Evolutionary conservation across 2,329 filamentous ascomycete genomes (phyloP).

Genomic region (Talaromyces albobiverticillius): DNA sequence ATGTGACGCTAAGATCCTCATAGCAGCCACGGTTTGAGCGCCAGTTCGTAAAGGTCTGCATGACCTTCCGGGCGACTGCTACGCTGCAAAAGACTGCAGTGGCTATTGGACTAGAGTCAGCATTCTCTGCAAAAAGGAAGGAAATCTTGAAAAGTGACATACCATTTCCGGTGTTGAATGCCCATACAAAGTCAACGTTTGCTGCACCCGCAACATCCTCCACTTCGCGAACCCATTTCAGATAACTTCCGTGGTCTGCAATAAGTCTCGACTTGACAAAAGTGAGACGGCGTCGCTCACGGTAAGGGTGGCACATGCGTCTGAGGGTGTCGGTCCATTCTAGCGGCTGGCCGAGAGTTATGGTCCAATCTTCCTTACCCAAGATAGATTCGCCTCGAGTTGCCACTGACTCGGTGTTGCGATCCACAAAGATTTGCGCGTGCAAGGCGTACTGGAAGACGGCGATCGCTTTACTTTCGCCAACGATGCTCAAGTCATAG

Average conservation of each 20-base stretch:
- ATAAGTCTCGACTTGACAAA: constrained; percentile 40
- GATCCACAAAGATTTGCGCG: constrained; percentile 32
- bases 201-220: constrained; percentile 30
- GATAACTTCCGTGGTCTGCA: constrained; percentile 29
- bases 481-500: constrained; percentile 34
- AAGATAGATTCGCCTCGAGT: constrained; percentile 31
- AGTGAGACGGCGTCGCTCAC: constrained; percentile 41
- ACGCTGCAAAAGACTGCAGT: constrained; percentile 28
- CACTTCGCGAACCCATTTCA: constrained; percentile 35
- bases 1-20: constrained; percentile 26
- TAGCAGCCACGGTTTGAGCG: constrained; percentile 23
- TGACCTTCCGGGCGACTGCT: constrained; percentile 26
- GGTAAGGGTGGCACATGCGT: constrained; percentile 33
- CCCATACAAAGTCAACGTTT: constrained; percentile 40
- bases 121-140: background rate
- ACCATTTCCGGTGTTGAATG: constrained; percentile 45
- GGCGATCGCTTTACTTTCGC: constrained; percentile 29
- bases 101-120: constrained; percentile 6
- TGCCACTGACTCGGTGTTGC: constrained; percentile 26
- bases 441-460: constrained; percentile 38
- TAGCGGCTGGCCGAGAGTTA: constrained; percentile 29
- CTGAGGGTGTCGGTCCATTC: constrained; percentile 33
- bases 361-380: constrained; percentile 22
- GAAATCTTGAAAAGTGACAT: constrained; percentile 17
- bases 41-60: constrained; percentile 26